phyloP scores from a whole-genome alignment of 2,329 filamentous ascomycete genomes.

The Colletotrichum destructivum region DNA sequence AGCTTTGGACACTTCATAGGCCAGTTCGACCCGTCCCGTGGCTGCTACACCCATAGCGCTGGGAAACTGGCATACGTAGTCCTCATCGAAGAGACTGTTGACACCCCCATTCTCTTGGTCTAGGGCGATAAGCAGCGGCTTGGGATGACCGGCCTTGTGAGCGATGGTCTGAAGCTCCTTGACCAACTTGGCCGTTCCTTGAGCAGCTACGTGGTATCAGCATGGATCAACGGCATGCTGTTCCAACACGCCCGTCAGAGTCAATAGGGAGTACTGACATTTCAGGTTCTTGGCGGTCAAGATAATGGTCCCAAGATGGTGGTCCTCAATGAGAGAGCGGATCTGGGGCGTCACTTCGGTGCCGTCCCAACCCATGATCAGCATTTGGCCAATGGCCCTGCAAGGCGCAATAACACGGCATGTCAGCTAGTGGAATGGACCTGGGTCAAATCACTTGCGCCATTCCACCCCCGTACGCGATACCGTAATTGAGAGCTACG shows the following conservation, averaged over 20 bases:
- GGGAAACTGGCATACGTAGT: conserved; percentile 95
- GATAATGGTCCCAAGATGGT: conserved; percentile 90
- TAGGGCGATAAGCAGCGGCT: conserved; percentile 89
- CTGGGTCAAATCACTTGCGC: not conserved
- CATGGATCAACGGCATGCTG: conserved; percentile 20
- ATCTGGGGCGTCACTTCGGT: conserved; percentile 88
- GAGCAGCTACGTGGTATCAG: conserved; percentile 75
- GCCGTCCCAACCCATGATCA: conserved; percentile 90
- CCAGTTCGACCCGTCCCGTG: conserved; percentile 85
- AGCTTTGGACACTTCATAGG: conserved; percentile 91
- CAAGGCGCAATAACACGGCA: conserved; percentile 26
- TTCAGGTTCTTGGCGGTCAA: conserved; percentile 89
- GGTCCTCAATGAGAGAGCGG: conserved; percentile 82
- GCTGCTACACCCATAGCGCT: conserved; percentile 98
- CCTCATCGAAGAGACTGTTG: conserved; percentile 96
- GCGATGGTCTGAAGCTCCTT: conserved; percentile 95
- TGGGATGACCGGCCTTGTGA: conserved; percentile 88
- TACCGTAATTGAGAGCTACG: conserved; percentile 2
- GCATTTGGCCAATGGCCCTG: conserved; percentile 81
- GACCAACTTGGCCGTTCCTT: conserved; percentile 89
- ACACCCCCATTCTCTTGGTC: conserved; percentile 99
- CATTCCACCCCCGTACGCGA: not conserved
- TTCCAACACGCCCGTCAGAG: not conserved
- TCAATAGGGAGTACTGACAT: conserved; percentile 66
- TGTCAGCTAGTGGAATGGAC: conserved; percentile 32